Evolutionary conservation across 179 eudicot species (phyloP), one percentile per base, ranked within the genome.

Genomic region (Actinidia polygama): DNA sequence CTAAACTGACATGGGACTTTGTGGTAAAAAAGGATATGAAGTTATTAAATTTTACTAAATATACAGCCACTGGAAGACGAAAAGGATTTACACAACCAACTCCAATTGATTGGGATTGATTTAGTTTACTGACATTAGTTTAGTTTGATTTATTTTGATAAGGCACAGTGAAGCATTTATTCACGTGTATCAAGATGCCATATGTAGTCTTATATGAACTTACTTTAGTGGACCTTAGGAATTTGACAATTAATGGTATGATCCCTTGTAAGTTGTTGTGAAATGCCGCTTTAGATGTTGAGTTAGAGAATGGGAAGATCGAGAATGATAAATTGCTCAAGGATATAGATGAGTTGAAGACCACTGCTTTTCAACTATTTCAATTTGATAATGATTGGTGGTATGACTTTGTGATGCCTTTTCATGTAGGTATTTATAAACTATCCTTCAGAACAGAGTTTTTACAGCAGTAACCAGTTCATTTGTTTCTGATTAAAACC

Each of bases 331-430:
- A 88, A 75, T 49, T 92, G 81, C 80, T 88, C 19, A 74, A 84
- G 86, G 88, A 92, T 62, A 90, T 92, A 21, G 84, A 86, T 75
- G 92, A 87, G 75, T 84, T 90, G 81, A 88, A 82, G 85, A 59
- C 82, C 54, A 87, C 85, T 10, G 44, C 90, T 84, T 90, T 78
- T 85, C 92, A 67, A 24, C 86, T n/a, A 71, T 89, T 49, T 84
- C 86, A 47, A 12, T 63, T 59, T 49, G 58, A 76, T 24, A 66
- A 79, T 59, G 18, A 79, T n/a, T 49, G 11, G 53, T 24, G 46
- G 62, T 10, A 47, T n/a, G 47, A 47, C 23, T 21, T n/a, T 4
- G 10, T 47, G 26, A 72, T 10, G 21, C 57, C 26, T 51, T 73
- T n/a, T 73, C 23, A 15, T 10, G 18, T 73, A n/a, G n/a, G n/a